Evolutionary conservation across 1,139 yeast species (phyloP), one percentile per base, ranked within the genome.

Genomic region (Spathaspora sp.): DNA sequence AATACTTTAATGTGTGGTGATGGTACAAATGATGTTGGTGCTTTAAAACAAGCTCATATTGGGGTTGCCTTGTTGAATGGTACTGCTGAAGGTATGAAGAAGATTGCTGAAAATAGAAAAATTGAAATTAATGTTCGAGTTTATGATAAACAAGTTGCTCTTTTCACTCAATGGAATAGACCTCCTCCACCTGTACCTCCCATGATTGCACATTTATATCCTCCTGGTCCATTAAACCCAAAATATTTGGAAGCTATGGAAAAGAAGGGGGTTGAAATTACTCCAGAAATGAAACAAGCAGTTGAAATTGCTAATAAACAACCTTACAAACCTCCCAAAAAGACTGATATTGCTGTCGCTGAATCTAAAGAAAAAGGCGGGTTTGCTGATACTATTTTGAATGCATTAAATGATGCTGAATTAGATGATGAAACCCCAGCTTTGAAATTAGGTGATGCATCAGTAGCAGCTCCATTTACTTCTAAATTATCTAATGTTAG

Each of bases 1-100:
- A 86, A 81, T 60, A 93, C 99, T 29, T 79, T 95, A 58, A 93
- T 93, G 99, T 93, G 99, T 72, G 99, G 99, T 76, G 99, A 93
- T 70, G 99, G 99, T 70, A 93, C 99, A 29, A 93, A 93, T 65
- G 99, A 93, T 75, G 99, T 93, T 47, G 99, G 99, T 67, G 99
- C 99, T 46, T 81, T 93, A 70, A 95, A 93, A 67, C 98, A 93
- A 72, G 98, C 99, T 7, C 97, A 93, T 61, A 86, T 93, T 63
- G 99, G 99, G 74, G 91, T 93, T 62, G 99, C 99, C 13, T 74
- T 93, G 56, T 78, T 95, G 64, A 95, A 95, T 61, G 99, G 98
- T 72, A 90, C 99, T 48, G 97, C 89, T 64, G 97, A 88, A 50
- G 89, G 96, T 46, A 76, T 95, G 82, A 87, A 87, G 69, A 89